Percentiles rank a stretch among this genome's conserved stretches.
phyloP scores from a whole-genome alignment of 176 grass and related monocot species.

The Cenchrus fungigraminus region DNA sequence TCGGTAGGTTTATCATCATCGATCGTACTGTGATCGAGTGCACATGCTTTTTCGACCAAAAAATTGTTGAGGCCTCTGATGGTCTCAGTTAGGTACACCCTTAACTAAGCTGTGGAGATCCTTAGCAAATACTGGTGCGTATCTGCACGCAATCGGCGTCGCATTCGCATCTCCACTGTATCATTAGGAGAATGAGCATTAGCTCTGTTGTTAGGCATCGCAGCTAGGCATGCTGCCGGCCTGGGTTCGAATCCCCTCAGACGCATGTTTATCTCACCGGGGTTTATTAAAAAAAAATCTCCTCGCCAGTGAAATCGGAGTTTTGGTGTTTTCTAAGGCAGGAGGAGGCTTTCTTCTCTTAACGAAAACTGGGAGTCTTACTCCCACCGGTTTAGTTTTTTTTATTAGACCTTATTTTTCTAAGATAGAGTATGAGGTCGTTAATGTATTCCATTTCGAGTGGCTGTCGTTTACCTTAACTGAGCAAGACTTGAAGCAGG shows the following conservation, averaged over 20 bases:
- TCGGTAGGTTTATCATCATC: background rate
- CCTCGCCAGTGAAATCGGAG: too few species aligned
- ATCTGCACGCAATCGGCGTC: background rate
- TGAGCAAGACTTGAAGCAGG: constrained; percentile 32
- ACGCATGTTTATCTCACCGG: too few species aligned
- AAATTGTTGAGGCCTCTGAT: background rate
- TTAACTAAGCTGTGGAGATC: background rate
- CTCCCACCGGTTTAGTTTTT: too few species aligned
- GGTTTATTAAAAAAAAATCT: too few species aligned
- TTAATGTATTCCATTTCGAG: background rate
- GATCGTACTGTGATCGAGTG: background rate
- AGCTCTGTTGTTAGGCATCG: too few species aligned
- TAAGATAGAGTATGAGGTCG: background rate
- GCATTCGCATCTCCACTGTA: too few species aligned
- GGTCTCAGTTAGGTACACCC: background rate
- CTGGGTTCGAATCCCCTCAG: too few species aligned
- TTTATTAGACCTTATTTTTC: background rate
- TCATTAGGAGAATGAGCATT: too few species aligned
- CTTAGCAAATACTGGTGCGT: background rate
- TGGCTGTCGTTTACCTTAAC: background rate
- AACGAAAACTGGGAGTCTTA: too few species aligned
- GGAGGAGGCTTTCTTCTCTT: too few species aligned
- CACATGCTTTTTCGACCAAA: background rate
- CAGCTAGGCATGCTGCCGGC: too few species aligned
- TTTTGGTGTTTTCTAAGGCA: too few species aligned